Base-by-base conservation (phyloP, 2,329 filamentous ascomycete species). In the Cordyceps sp. region DNA sequence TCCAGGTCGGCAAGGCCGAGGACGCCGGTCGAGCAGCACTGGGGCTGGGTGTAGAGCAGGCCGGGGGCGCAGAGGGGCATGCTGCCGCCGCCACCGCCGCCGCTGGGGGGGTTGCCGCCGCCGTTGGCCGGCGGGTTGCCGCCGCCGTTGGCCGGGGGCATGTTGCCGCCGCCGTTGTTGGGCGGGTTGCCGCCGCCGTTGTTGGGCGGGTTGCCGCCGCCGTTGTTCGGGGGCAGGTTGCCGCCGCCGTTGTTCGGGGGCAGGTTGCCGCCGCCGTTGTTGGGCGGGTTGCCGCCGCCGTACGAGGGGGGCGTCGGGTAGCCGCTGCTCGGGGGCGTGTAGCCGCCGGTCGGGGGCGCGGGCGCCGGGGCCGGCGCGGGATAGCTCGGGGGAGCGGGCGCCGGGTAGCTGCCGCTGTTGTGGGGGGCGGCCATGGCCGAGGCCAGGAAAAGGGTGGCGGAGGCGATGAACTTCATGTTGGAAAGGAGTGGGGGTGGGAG, bases 371-470 rank as follows among this genome's bases (percentile, higher is more conserved):
- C n/a, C n/a, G n/a, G n/a, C n/a, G n/a, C n/a, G n/a, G n/a, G n/a
- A n/a, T n/a, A n/a, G n/a, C 6, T 28, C 5, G 16, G 26, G 17
- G 26, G 13, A 13, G 26, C 10, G 10, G 13, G 10, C 5, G 6
- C 26, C 6, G 17, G 26, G 16, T 28, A 10, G 10, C 16, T 26
- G 25, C 31, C 23, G 7, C 18, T 25, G n/a, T 21, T n/a, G 14
- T 27, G 17, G 12, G 31, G 31, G 26, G 25, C 31, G 19, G 31
- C 31, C 23, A 32, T n/a, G 31, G 31, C 31, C 9, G 31, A 15
- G 19, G 25, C 31, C 31, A 32, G 31, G 24, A 32, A 19, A 13
- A 26, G n/a, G 18, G 10, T 27, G 24, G 31, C 25, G 19, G 25
- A 13, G 18, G 31, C 31, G 24, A 28, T 5, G 25, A 32, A 32